Percentiles rank a stretch among this genome's conserved stretches.
phyloP scores from a whole-genome alignment of 2,329 filamentous ascomycete genomes.

The Xylariomycetidae sp. region DNA sequence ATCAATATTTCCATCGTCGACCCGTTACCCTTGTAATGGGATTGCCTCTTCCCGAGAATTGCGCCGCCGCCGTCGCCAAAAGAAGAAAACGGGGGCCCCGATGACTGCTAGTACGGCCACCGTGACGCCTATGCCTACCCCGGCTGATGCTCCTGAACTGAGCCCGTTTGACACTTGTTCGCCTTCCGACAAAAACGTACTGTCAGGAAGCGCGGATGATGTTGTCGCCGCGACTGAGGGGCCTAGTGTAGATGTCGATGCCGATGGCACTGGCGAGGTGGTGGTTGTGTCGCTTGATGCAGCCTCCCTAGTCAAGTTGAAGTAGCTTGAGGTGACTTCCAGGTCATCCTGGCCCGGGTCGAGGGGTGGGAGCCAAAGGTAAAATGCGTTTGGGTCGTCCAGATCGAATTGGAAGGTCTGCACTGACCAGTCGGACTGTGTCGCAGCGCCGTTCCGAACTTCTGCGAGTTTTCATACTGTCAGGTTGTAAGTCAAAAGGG shows the following conservation, averaged over 20 bases:
- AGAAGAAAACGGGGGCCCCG: no score
- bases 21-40: no score
- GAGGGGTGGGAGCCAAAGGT: constrained; percentile 7
- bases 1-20: no score
- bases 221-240: no score
- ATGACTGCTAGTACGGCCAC: no score
- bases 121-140: no score
- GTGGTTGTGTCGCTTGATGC: neutral
- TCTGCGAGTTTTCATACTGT: constrained; percentile 5
- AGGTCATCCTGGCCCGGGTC: neutral
- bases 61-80: no score
- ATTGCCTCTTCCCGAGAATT: no score
- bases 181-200: no score
- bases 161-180: no score
- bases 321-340: constrained; percentile 9
- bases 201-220: no score
- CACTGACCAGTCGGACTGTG: constrained; percentile 14
- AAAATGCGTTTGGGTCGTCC: constrained; percentile 8
- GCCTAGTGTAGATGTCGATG: neutral
- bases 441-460: constrained; percentile 6
- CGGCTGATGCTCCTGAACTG: no score
- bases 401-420: constrained; percentile 12
- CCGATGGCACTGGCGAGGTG: neutral
- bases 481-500: constrained; percentile 1
- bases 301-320: constrained; percentile 10